Evolutionary conservation across 2,329 filamentous ascomycete genomes (phyloP), one percentile per base, ranked within the genome.

Genomic region (Dactylellina parvicollis): DNA sequence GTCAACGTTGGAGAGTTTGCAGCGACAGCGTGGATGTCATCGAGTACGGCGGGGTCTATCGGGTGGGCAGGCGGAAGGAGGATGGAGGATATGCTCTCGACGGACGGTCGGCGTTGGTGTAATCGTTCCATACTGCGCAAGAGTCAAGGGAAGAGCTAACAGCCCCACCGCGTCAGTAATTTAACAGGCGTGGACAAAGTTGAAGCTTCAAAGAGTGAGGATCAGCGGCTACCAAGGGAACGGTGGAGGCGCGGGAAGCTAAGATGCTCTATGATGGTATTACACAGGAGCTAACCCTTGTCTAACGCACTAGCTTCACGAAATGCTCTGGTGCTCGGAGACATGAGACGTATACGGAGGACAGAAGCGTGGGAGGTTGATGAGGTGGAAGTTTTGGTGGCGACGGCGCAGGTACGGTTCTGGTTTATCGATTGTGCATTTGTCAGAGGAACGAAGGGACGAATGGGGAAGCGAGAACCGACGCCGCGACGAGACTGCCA

Each of bases 1-100:
- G 62, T 67, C 18, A 74, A 32, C 8, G 62, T 54, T 8, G 64
- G 55, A 18, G 70, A 74, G 22, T 69, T 62, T 24, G 62, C 70
- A 26, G 70, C 61, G 18, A 57, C 16, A 16, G 61, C 70, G 59
- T 74, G 70, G 61, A 74, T 69, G 46, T 69, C 57, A 26, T 74
- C 70, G 20, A 74, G 70, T 40, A 64, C 49, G 42, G 70, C 55
- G 4, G 70, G 64, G 22, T 74, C 70, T 62, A 74, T 42, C 24
- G 70, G 69, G 30, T 61, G 60, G 16, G 69, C 50, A 20, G 69
- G 69, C 9, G 54, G 44, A 20, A 67, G 52, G 18, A 66, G 49
- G 12, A 55, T 32, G 28, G 69, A 73, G 40, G 69, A 73, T 49
- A 66, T 60, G 62, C 69, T 73, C 22, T 73, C 69, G 28, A 66